phyloP scores from a whole-genome alignment of 176 grass and related monocot genomes.

The Cocos nucifera region DNA sequence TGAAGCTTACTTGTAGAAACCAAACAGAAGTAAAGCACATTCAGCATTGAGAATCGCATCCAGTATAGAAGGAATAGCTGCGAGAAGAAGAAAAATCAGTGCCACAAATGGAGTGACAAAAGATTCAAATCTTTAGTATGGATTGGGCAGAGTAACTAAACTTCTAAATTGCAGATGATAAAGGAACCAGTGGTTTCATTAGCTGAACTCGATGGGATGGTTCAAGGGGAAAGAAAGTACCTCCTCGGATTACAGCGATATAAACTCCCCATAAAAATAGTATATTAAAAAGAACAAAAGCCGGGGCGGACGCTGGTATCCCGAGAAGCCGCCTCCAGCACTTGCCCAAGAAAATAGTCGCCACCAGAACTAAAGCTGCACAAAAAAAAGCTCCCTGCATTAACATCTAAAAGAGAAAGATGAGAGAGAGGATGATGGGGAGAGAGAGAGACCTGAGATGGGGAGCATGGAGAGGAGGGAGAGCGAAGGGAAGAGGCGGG shows the following conservation, averaged over 20 bases:
- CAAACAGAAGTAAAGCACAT: constrained; percentile 81
- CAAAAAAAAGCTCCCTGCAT: too few relatives aligned
- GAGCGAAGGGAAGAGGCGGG: constrained; percentile 56
- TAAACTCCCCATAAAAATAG: constrained; percentile 86
- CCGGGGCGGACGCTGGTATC: constrained; percentile 51
- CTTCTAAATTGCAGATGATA: too few relatives aligned
- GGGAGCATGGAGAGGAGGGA: constrained; percentile 87
- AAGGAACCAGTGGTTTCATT: too few relatives aligned
- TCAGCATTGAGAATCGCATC: constrained; percentile 86
- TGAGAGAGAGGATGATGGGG: too few relatives aligned
- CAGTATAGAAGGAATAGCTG: constrained; percentile 68
- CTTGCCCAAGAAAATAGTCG: constrained; percentile 52
- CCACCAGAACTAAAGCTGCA: constrained; percentile 62
- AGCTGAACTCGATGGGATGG: too few relatives aligned
- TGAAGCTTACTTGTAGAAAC: constrained; percentile 71
- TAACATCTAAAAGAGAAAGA: background rate
- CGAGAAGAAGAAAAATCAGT: constrained; percentile 25
- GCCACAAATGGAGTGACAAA: too few relatives aligned
- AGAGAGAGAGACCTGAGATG: constrained; percentile 38
- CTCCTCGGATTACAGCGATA: constrained; percentile 50
- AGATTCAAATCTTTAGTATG: too few relatives aligned
- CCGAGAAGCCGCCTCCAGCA: constrained; percentile 67
- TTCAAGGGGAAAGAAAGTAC: constrained; percentile 14
- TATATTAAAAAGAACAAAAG: constrained; percentile 94
- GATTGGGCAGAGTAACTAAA: too few relatives aligned